Conservation (phyloP, 352 stramenopile species). For the Phytophthora syringae region DNA sequence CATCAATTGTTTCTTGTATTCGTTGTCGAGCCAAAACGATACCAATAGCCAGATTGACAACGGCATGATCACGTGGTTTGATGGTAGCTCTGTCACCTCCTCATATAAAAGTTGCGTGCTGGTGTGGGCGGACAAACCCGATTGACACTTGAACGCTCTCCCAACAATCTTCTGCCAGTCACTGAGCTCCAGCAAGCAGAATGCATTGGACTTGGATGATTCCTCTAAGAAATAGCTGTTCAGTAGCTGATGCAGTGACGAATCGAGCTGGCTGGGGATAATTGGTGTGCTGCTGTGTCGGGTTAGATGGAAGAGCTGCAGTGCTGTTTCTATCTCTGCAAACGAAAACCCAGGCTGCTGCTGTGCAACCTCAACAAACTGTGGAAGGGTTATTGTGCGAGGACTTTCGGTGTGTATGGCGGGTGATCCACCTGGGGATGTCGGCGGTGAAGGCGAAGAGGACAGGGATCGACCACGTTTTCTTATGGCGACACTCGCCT, state of each 20-base stretch:
- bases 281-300: background rate
- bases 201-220: background rate
- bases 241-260: background rate
- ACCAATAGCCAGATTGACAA: conserved; percentile 17
- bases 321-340: conserved; percentile 28
- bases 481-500: conserved; percentile 13
- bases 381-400: conserved; percentile 19
- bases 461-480: conserved; percentile 2
- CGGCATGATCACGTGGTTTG: conserved; percentile 9
- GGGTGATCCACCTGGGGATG: conserved; percentile 5
- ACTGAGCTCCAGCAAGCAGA: conserved; percentile 12
- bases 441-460: conserved; percentile 12
- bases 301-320: conserved; percentile 34
- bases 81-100: conserved; percentile 11
- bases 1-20: background rate
- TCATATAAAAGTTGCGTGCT: conserved; percentile 11
- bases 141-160: background rate
- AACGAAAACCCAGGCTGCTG: conserved; percentile 17
- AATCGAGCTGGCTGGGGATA: background rate
- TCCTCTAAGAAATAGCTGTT: background rate
- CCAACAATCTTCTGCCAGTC: conserved; percentile 16
- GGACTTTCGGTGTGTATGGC: background rate
- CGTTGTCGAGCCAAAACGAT: conserved; percentile 5
- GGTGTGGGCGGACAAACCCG: background rate
- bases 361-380: conserved; percentile 35